A percentile compares a stretch with the other conserved stretches of the same genome.
Conservation (phyloP, 2,329 filamentous ascomycete species). For the Penicillium verrucosum region DNA sequence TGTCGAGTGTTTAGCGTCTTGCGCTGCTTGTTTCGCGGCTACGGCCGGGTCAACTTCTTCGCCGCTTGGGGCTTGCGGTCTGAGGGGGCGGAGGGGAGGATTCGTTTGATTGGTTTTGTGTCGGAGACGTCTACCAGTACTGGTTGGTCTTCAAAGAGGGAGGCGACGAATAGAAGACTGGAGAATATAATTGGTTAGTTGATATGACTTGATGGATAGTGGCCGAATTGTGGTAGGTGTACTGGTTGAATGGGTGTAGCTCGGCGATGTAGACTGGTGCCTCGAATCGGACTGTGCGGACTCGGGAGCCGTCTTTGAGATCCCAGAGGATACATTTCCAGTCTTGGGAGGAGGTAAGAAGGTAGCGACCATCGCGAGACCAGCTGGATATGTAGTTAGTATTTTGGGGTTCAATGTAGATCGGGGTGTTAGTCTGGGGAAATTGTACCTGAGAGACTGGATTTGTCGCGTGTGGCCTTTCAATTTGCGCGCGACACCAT, state of each 20-base stretch:
- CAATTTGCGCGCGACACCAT: conserved; percentile 91
- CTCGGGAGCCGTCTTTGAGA: conserved; percentile 65
- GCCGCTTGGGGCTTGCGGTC: conserved; percentile 61
- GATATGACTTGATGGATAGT: neutral
- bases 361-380: conserved; percentile 86
- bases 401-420: neutral
- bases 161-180: conserved; percentile 81
- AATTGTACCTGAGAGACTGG: conserved; percentile 67
- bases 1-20: conserved; percentile 92
- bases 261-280: conserved; percentile 95
- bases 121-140: conserved; percentile 78
- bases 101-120: conserved; percentile 67
- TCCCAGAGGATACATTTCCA: conserved; percentile 98
- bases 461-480: conserved; percentile 91
- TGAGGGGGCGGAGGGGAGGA: conserved; percentile 75
- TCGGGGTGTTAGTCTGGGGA: neutral
- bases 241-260: conserved; percentile 88
- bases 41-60: conserved; percentile 58
- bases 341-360: conserved; percentile 89
- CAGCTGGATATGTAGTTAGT: conserved; percentile 55
- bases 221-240: conserved; percentile 31
- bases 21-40: conserved; percentile 80
- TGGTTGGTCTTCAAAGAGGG: conserved; percentile 89
- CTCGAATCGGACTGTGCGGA: conserved; percentile 85
- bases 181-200: neutral